Base-by-base conservation (phyloP, 176 grass and related monocot genomes). In the Poa annua region DNA sequence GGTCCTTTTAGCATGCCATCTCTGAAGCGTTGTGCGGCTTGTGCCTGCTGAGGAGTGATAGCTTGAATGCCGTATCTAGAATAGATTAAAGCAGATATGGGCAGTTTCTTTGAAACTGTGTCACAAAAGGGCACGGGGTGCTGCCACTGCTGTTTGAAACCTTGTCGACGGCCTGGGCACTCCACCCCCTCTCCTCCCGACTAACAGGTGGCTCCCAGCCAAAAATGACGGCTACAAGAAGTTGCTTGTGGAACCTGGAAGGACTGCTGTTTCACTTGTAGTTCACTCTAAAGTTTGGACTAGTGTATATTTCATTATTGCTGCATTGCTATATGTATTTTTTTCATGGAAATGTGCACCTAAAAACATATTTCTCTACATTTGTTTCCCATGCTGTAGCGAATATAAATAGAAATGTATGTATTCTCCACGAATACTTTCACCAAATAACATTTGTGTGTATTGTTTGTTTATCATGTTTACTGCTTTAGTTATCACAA, bases 281-380 rank as follows among this genome's bases (percentile, higher is more conserved):
- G 39, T 25, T 60, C 76, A 39, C 76, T 80, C 53, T 22, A 75
- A 13, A 52, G 62, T 84, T 6, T 67, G 72, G 45, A 24, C 20
- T 66, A 50, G 69, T 74, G 33, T 66, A 66, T 44, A 0, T 54
- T 53, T 29, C 53, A 55, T 54, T 25, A 39, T 24, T 53, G 22
- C 14, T 80, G 68, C 47, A 68, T 87, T 66, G 10, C 36, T 68
- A 29, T 55, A 50, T 80, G 2, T 79, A 39, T 57, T 50, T 76
- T 76, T 70, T 85, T 12, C 45, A 29, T 45, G 65, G 67, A 50
- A 53, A 78, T 24, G 12, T 60, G 73, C 51, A 88, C n/a, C 73
- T 76, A 70, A 82, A 80, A 53, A 42, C 49, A 57, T 80, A 8
- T 50, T n/a, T 70, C 49, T 76, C 21, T 5, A 61, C 21, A 61